Percentiles rank a stretch among this genome's conserved stretches.
Conservation (phyloP, 2,329 filamentous ascomycete genomes). For the Nothomitra cinnamomea region DNA sequence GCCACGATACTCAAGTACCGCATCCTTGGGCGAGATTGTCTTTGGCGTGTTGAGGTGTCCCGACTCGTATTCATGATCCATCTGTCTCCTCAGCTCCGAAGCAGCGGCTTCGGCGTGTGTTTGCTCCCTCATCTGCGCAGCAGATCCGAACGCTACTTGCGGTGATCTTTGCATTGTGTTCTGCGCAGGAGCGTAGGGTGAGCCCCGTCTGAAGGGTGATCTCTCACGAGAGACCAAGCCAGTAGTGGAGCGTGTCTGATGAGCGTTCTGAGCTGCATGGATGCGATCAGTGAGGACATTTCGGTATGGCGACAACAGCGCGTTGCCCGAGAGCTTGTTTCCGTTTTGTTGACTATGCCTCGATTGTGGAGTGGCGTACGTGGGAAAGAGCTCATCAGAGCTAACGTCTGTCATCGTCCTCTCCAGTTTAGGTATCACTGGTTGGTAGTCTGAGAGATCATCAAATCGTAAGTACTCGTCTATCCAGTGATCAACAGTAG, state of each 20-base stretch:
- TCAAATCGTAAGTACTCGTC: constrained; percentile 51
- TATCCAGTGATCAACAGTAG: constrained; percentile 28
- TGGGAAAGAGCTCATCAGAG: constrained; percentile 58
- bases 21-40: constrained; percentile 91
- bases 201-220: constrained; percentile 67
- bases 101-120: constrained; percentile 43
- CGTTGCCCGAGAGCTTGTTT: constrained; percentile 16
- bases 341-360: constrained; percentile 16
- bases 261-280: constrained; percentile 61
- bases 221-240: constrained; percentile 41
- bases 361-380: constrained; percentile 36
- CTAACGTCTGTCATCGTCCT: constrained; percentile 76
- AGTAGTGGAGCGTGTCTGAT: constrained; percentile 37
- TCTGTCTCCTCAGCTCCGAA: constrained; percentile 15
- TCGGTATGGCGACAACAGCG: constrained; percentile 31
- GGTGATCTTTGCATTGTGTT: constrained; percentile 19
- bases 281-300: constrained; percentile 58
- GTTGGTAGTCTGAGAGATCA: constrained; percentile 34
- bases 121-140: constrained; percentile 43
- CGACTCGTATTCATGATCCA: constrained; percentile 20
- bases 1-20: constrained; percentile 70
- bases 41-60: constrained; percentile 37
- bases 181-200: constrained; percentile 37
- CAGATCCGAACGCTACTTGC: constrained; percentile 32
- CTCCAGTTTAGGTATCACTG: constrained; percentile 56